phyloP scores from a whole-genome alignment of 805 yeast species.

The Ogataea allantospora region DNA sequence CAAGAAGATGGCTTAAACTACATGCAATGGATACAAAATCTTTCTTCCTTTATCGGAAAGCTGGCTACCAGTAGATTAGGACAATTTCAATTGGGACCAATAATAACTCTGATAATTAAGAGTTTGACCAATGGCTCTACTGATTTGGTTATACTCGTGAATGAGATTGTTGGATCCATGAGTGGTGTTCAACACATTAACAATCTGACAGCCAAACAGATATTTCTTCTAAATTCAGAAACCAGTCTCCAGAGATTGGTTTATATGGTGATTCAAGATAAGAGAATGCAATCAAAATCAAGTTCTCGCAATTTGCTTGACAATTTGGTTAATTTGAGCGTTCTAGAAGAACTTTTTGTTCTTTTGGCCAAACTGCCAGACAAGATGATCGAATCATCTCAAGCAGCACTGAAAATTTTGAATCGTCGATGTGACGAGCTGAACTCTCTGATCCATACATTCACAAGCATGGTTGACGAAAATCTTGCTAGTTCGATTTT shows the following conservation, averaged over 20 bases:
- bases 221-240: conserved; percentile 65
- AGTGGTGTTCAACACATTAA: conserved; percentile 74
- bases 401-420: conserved; percentile 60
- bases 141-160: conserved; percentile 60
- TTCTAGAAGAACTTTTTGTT: conserved; percentile 63
- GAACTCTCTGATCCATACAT: conserved; percentile 62
- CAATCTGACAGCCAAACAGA: conserved; percentile 64
- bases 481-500: conserved; percentile 41
- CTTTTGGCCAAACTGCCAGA: conserved; percentile 52
- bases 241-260: conserved; percentile 53
- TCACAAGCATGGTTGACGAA: conserved; percentile 54
- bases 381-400: conserved; percentile 38
- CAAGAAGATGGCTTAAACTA: conserved; percentile 81
- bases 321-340: conserved; percentile 41
- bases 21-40: conserved; percentile 80
- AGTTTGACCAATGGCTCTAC: conserved; percentile 60
- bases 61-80: conserved; percentile 53
- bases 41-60: conserved; percentile 76
- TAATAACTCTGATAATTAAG: conserved; percentile 58
- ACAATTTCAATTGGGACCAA: conserved; percentile 58
- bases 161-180: conserved; percentile 66
- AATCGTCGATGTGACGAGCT: conserved; percentile 74
- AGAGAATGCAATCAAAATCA: conserved; percentile 44
- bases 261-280: conserved; percentile 57
- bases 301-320: conserved; percentile 53